A percentile compares a stretch with the other conserved stretches of the same genome.
phyloP scores from a whole-genome alignment of 441 rosid species.

The Raphanus hybrid region DNA sequence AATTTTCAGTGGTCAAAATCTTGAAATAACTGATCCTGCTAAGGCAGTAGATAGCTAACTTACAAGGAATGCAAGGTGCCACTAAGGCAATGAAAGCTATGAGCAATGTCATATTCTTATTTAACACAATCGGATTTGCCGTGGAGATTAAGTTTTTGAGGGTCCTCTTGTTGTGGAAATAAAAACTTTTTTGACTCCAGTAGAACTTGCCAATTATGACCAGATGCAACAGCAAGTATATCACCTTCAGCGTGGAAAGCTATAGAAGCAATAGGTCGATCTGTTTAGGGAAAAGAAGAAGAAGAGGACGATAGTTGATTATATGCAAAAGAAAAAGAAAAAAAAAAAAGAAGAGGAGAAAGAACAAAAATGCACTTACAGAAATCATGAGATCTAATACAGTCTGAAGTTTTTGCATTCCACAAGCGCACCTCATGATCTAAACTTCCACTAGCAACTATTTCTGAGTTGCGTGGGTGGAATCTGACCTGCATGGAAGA shows the following conservation, averaged over 20 bases:
- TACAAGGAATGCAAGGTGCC: too few relatives aligned
- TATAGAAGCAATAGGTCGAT: conserved; percentile 93
- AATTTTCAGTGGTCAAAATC: too few relatives aligned
- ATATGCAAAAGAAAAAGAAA: neutral
- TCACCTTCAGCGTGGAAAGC: conserved; percentile 98
- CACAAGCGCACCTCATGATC: conserved; percentile 96
- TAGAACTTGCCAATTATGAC: conserved; percentile 55
- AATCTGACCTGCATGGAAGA: conserved; percentile 77
- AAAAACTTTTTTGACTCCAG: too few relatives aligned
- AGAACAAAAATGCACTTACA: conserved; percentile 51
- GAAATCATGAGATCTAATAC: conserved; percentile 88
- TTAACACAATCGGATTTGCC: too few relatives aligned
- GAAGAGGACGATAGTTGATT: conserved; percentile 14
- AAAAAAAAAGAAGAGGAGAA: neutral
- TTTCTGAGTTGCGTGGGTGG: conserved; percentile 80
- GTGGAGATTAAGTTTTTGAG: too few relatives aligned
- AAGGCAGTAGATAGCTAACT: too few relatives aligned
- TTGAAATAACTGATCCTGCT: too few relatives aligned
- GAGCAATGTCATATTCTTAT: too few relatives aligned
- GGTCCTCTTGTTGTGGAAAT: too few relatives aligned
- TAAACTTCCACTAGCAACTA: conserved; percentile 98
- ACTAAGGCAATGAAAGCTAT: too few relatives aligned
- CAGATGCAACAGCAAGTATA: conserved; percentile 94
- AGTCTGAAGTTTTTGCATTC: conserved; percentile 88
- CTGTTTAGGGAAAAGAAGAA: conserved; percentile 51